phyloP scores from a whole-genome alignment of 768 basidiomycete genomes.

The Krasilnikovozyma curviuscula region DNA sequence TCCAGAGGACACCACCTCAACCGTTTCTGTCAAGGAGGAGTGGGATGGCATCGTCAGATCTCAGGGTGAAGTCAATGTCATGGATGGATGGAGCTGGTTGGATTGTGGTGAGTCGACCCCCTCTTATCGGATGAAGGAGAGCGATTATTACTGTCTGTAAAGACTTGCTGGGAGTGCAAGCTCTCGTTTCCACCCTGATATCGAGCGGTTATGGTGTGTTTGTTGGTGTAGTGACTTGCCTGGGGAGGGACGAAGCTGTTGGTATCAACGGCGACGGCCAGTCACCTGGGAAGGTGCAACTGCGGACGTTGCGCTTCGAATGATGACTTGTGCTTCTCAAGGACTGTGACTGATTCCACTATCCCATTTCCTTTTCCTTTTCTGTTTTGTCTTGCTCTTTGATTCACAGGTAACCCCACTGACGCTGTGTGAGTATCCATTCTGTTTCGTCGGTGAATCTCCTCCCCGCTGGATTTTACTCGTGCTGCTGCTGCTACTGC shows the following conservation, averaged over 20 bases:
- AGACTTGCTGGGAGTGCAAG: constrained; percentile 4
- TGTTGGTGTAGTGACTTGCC: background rate
- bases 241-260: too few species aligned
- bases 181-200: constrained; percentile 2
- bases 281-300: too few species aligned
- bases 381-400: background rate
- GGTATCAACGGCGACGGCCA: too few species aligned
- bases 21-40: too few species aligned
- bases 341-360: background rate
- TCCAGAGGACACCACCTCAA: too few species aligned
- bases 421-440: constrained; percentile 19
- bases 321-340: background rate
- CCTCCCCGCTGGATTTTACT: constrained; percentile 3
- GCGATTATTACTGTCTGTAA: too few species aligned
- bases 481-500: constrained; percentile 12
- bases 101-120: constrained; percentile 49
- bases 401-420: constrained; percentile 16
- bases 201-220: constrained; percentile 1
- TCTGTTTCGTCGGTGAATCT: background rate
- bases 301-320: background rate
- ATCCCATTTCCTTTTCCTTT: background rate
- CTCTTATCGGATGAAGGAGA: background rate
- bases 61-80: too few species aligned
- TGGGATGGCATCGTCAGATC: too few species aligned
- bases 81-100: constrained; percentile 46